Percentiles rank a stretch among this genome's conserved stretches.
Conservation (phyloP, 176 grass and related monocot genomes). For the Oryza meridionalis region DNA sequence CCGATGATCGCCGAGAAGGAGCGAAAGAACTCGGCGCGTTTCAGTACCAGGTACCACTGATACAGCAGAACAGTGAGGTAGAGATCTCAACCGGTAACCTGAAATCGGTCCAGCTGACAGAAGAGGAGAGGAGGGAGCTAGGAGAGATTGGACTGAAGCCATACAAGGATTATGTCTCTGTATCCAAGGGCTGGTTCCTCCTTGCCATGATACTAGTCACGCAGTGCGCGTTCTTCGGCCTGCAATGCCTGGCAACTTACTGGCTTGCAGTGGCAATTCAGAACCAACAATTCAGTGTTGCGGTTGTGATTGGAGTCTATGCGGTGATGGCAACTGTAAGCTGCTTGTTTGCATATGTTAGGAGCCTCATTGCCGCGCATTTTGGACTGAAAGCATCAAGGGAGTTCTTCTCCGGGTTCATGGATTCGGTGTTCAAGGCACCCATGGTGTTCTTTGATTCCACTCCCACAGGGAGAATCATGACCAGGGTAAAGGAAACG, state of each 20-base stretch:
- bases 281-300: conserved; percentile 28
- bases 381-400: conserved; percentile 83
- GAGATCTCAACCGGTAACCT: conserved; percentile 39
- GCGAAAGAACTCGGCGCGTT: background rate
- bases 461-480: conserved; percentile 76
- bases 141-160: conserved; percentile 67
- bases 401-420: conserved; percentile 81
- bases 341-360: conserved; percentile 79
- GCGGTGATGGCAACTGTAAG: conserved; percentile 59
- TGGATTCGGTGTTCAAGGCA: conserved; percentile 85
- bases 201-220: conserved; percentile 48
- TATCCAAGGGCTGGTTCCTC: conserved; percentile 53
- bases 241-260: conserved; percentile 71
- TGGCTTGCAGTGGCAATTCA: conserved; percentile 77
- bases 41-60: conserved; percentile 15
- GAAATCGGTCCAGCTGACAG: conserved; percentile 53
- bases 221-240: conserved; percentile 59
- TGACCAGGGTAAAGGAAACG: conserved; percentile 69
- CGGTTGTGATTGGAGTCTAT: conserved; percentile 64
- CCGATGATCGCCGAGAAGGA: conserved; percentile 23
- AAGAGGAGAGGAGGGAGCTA: conserved; percentile 68
- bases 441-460: conserved; percentile 95
- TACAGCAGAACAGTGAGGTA: conserved; percentile 40
- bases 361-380: conserved; percentile 67
- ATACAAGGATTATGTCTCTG: conserved; percentile 68